These are phyloP conservation scores for Rhypophila decipiens DNA, from an alignment of 495 filamentous ascomycete species.

Conservation along the genomic window DNA sequence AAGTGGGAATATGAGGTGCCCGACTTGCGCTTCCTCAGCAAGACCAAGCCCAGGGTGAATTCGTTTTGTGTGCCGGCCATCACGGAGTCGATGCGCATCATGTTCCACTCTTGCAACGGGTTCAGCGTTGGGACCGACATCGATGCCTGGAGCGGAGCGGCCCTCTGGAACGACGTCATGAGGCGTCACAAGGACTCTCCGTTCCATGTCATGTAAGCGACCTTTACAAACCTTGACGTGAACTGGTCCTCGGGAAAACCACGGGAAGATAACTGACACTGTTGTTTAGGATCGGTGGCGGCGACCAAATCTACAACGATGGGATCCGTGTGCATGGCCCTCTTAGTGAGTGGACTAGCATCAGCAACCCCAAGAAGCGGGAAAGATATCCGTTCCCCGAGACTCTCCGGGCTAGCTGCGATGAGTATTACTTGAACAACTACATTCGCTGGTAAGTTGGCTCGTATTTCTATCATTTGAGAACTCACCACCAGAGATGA, in stretches of 20 bases:
- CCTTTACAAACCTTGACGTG: no score
- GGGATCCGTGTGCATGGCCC: slow-evolving; percentile 78
- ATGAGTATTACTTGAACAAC: slow-evolving; percentile 85
- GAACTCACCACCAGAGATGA: background rate
- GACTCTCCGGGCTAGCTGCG: slow-evolving; percentile 65
- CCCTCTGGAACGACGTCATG: slow-evolving; percentile 86
- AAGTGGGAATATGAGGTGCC: slow-evolving; percentile 56
- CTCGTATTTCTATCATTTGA: background rate
- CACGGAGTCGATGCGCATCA: slow-evolving; percentile 83
- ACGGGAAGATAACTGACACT: background rate
- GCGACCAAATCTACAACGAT: slow-evolving; percentile 95
- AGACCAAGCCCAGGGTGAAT: slow-evolving; percentile 41
- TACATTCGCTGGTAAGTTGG: slow-evolving; percentile 66
- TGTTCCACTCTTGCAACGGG: slow-evolving; percentile 96
- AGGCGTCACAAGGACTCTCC: slow-evolving; percentile 62
- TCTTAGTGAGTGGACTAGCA: slow-evolving; percentile 71
- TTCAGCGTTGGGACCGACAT: slow-evolving; percentile 91
- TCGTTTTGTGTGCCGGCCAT: slow-evolving; percentile 70
- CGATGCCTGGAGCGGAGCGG: slow-evolving; percentile 72
- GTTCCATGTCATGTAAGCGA: slow-evolving; percentile 70
- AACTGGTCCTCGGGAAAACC: background rate
- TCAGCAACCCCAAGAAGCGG: slow-evolving; percentile 75
- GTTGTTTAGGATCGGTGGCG: slow-evolving; percentile 64
- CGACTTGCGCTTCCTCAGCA: slow-evolving; percentile 36
- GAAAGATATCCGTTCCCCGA: slow-evolving; percentile 71